phyloP scores from a whole-genome alignment of 371 early-diverging fungal genomes.

The Apophysomyces ossiformis region DNA sequence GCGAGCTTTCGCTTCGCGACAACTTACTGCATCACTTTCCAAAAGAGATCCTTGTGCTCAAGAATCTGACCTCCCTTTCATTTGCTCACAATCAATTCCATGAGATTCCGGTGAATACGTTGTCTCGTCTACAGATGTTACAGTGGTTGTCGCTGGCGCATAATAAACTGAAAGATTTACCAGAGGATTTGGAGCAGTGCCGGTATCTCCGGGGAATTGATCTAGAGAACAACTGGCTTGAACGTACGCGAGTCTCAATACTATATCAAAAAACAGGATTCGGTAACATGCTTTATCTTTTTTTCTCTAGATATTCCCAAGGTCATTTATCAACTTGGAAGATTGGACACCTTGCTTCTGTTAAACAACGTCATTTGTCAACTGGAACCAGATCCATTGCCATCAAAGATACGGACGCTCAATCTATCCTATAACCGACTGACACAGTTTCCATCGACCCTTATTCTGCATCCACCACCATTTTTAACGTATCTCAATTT shows the following conservation, averaged over 20 bases:
- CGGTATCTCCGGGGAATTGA: slow-evolving; percentile 64
- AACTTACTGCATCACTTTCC: slow-evolving; percentile 58
- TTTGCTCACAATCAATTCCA: slow-evolving; percentile 64
- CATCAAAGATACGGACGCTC: slow-evolving; percentile 40
- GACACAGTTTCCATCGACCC: slow-evolving; percentile 47
- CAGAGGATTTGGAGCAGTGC: slow-evolving; percentile 57
- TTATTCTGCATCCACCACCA: slow-evolving; percentile 47
- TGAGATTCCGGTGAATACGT: slow-evolving; percentile 21
- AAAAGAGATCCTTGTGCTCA: slow-evolving; percentile 55
- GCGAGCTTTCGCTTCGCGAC: slow-evolving; percentile 51
- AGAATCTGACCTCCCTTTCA: slow-evolving; percentile 66
- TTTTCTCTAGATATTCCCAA: slow-evolving; percentile 49
- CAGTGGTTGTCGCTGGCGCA: slow-evolving; percentile 41
- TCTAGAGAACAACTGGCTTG: slow-evolving; percentile 62
- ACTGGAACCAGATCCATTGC: slow-evolving; percentile 30
- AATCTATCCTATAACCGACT: slow-evolving; percentile 54
- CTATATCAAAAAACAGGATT: neutral
- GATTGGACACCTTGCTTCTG: slow-evolving; percentile 43
- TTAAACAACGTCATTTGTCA: slow-evolving; percentile 51
- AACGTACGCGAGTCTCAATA: slow-evolving; percentile 15
- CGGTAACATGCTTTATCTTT: neutral
- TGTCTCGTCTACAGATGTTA: slow-evolving; percentile 25
- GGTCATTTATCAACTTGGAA: slow-evolving; percentile 39
- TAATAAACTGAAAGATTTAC: slow-evolving; percentile 42
- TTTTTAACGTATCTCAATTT: slow-evolving; percentile 60